These are phyloP conservation scores for Roridomyces roridus DNA, from an alignment of 768 basidiomycete genomes.

Conservation along the genomic window DNA sequence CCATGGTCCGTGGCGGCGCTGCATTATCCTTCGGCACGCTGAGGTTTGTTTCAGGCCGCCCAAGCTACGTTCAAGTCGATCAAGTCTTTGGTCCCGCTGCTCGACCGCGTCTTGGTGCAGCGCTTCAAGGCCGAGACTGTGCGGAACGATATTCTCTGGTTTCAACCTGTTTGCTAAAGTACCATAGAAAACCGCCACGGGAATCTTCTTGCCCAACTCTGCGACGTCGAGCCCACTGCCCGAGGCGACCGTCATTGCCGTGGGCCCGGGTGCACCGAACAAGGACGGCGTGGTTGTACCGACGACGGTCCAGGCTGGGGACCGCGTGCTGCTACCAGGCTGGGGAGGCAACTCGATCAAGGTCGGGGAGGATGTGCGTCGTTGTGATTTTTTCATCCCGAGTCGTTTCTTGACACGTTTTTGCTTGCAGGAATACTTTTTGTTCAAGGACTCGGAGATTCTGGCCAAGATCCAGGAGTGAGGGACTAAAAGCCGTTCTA, in stretches of 20 bases:
- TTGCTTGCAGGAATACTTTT: constrained; percentile 79
- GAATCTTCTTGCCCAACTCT: constrained; percentile 94
- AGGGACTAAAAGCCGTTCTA: constrained; percentile 3
- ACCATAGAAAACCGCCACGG: constrained; percentile 98
- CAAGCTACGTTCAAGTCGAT: constrained; percentile 97
- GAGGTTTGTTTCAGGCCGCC: constrained; percentile 57
- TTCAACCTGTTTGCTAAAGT: too few species aligned
- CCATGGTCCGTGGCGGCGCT: constrained; percentile 7
- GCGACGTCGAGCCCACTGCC: constrained; percentile 87
- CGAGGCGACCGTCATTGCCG: constrained; percentile 95
- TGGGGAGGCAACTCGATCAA: constrained; percentile 98
- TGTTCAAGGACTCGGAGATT: constrained; percentile 96
- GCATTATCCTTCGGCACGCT: neutral
- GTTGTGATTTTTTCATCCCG: neutral
- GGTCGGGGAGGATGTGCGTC: constrained; percentile 91
- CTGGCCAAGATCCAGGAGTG: constrained; percentile 96
- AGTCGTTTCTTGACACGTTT: constrained; percentile 1
- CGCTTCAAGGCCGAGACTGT: constrained; percentile 97
- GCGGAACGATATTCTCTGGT: too few species aligned
- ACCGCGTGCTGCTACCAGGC: constrained; percentile 91
- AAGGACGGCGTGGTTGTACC: constrained; percentile 83
- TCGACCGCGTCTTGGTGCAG: constrained; percentile 97
- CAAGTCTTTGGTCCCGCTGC: constrained; percentile 85
- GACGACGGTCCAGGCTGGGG: constrained; percentile 83
- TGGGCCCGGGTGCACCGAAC: constrained; percentile 92